Evolutionary conservation across 2,329 filamentous ascomycete genomes (phyloP).

Genomic region (Trichothecium sympodiale): DNA sequence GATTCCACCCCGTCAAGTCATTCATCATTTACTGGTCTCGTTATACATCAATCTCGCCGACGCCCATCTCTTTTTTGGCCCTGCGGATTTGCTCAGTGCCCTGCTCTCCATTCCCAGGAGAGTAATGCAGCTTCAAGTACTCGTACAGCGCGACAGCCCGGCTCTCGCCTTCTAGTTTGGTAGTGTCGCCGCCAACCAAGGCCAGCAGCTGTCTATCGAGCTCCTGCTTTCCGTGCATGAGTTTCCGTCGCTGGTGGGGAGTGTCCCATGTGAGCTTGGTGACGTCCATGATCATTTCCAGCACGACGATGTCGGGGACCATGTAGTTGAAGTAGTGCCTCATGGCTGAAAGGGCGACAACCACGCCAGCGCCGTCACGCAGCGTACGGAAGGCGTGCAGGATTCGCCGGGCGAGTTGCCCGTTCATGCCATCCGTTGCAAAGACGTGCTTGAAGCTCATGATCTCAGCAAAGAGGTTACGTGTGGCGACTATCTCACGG

Average conservation of each 20-base stretch:
- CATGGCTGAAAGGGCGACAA: conserved; percentile 33
- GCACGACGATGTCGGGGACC: conserved; percentile 31
- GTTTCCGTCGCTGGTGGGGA: conserved; percentile 24
- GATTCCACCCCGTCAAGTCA: no score
- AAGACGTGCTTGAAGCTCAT: conserved; percentile 37
- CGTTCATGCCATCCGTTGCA: conserved; percentile 28
- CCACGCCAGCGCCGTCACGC: conserved; percentile 30
- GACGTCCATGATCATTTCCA: conserved; percentile 35
- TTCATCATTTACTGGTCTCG: no score
- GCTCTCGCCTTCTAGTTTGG: conserved; percentile 22
- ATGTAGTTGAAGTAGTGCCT: conserved; percentile 30
- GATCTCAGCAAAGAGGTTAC: conserved; percentile 35
- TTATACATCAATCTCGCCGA: conserved; percentile 17
- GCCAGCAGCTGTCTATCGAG: conserved; percentile 27
- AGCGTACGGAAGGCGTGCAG: conserved; percentile 39
- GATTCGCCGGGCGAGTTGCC: conserved; percentile 36
- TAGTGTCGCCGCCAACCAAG: conserved; percentile 17
- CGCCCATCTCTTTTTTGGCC: conserved; percentile 29
- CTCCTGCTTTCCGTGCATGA: conserved; percentile 29
- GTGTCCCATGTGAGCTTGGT: conserved; percentile 32
- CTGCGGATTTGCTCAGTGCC: conserved; percentile 12
- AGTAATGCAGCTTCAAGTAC: conserved; percentile 28
- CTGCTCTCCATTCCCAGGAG: conserved; percentile 14
- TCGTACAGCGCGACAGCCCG: conserved; percentile 28
- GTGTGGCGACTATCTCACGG: conserved; percentile 21